Base-by-base conservation (phyloP, 208 protist species). In the Vickermania ingenoplastis region DNA sequence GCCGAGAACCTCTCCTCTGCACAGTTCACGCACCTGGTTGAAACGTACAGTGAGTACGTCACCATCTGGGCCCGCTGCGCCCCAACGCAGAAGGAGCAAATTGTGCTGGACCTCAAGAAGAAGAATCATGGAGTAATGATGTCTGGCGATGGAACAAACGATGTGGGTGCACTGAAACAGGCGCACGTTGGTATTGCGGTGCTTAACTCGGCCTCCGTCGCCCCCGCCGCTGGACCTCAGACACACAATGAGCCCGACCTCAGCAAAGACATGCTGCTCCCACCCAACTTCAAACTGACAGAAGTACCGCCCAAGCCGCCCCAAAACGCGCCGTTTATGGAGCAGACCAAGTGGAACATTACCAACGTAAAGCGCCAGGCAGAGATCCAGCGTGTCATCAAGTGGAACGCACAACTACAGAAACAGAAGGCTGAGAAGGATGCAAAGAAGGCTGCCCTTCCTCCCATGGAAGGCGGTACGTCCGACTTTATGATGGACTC, bases 111-210 rank as follows among this genome's bases (percentile, higher is more conserved):
- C 41, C 74, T 98, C 5, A 95, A 96, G 69, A 60, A 81, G 45
- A 81, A 89, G 67, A 71, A 74, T 2, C 79, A 94, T 63, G 78
- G 86, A n/a, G 88, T 94, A 28, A 81, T 97, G 58, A 96, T 97
- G 86, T 79, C 83, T 14, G 92, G 94, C 51, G 94, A 97, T 72
- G 94, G 94, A 61, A 97, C 90, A n/a, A 97, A 97, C 77, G 94
- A 99, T 74, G 98, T 99, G 13, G 98, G 97, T 26, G 99, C 98
- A 23, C 83, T 99, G 3, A 99, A 99, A 79, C 93, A 99, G 69
- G 95, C 97, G 2, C 89, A 99, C 73, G 96, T 99, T 0, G 98
- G 98, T 54, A 83, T 99, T 53, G 96, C 96, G 3, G 75, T 99
- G 50, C 69, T 99, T 24, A 96, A 96, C 72, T 90, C 89, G 13